Evolutionary conservation across 768 basidiomycete genomes (phyloP).

Genomic region (Hygrocybe punicea): DNA sequence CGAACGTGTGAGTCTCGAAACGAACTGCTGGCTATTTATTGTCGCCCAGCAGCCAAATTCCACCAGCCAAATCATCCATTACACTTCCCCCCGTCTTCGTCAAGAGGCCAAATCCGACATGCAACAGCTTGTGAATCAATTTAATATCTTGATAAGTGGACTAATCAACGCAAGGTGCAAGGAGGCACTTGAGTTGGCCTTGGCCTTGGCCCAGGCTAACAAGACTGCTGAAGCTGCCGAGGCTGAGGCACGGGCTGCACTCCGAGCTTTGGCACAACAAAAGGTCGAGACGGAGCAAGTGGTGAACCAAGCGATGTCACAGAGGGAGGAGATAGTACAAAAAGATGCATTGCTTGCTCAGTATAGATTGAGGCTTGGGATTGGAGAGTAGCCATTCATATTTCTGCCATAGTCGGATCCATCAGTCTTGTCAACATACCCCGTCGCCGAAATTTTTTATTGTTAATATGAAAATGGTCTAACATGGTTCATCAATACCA

Average conservation of each 20-base stretch:
- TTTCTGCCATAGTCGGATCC: too few species aligned
- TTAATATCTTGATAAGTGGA: neutral
- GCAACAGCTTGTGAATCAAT: neutral
- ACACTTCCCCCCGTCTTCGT: neutral
- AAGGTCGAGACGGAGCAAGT: neutral
- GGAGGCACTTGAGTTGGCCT: neutral
- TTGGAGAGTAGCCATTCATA: too few species aligned
- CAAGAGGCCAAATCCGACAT: neutral
- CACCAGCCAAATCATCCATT: neutral
- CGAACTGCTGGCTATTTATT: constrained; percentile 3
- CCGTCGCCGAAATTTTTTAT: too few species aligned
- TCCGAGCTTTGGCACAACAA: neutral
- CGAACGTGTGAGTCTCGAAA: neutral
- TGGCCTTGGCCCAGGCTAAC: neutral
- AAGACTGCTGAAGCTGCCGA: neutral
- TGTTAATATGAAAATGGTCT: neutral
- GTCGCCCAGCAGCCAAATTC: neutral
- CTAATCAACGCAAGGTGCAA: neutral
- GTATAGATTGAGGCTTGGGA: too few species aligned
- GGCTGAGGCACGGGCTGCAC: neutral
- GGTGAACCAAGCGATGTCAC: neutral
- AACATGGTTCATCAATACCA: neutral
- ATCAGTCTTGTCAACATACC: too few species aligned
- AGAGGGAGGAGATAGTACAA: neutral
- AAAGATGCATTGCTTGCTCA: too few species aligned